These are phyloP conservation scores for Pilasporangium apinafurcum DNA, from an alignment of 352 stramenopile genomes.

Conservation along the genomic window DNA sequence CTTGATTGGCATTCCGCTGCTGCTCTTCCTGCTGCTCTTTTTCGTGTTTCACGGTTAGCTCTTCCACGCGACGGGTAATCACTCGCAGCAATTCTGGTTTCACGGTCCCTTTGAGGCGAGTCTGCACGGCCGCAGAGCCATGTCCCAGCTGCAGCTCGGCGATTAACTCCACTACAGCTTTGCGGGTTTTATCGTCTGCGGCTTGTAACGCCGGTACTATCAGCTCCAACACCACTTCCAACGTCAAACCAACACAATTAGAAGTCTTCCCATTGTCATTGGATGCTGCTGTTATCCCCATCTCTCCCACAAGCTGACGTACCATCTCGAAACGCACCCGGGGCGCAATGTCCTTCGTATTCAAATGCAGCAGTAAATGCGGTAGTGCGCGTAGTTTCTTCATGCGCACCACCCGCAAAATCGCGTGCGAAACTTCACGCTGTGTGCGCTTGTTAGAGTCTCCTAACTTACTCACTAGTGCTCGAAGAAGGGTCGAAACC, in stretches of 20 bases:
- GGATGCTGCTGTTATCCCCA: conserved; percentile 27
- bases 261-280: background rate
- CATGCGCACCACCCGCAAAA: conserved; percentile 55
- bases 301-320: conserved; percentile 40
- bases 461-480: conserved; percentile 53
- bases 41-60: conserved; percentile 41
- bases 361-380: conserved; percentile 57
- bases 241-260: conserved; percentile 37
- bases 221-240: conserved; percentile 64
- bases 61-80: conserved; percentile 68
- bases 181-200: conserved; percentile 72
- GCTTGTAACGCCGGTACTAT: conserved; percentile 64
- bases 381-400: conserved; percentile 52
- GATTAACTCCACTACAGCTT: conserved; percentile 60
- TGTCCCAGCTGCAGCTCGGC: conserved; percentile 45
- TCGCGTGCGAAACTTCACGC: conserved; percentile 48
- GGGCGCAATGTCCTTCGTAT: conserved; percentile 43
- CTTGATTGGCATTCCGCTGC: conserved; percentile 35
- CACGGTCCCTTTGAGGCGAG: conserved; percentile 28
- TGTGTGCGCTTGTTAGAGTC: conserved; percentile 83
- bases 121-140: conserved; percentile 24
- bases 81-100: conserved; percentile 78
- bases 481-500: conserved; percentile 39
- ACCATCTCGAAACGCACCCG: conserved; percentile 54
- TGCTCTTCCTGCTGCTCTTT: conserved; percentile 17